Conservation (phyloP, 768 basidiomycete genomes). For the Plicaturopsis crispa region DNA sequence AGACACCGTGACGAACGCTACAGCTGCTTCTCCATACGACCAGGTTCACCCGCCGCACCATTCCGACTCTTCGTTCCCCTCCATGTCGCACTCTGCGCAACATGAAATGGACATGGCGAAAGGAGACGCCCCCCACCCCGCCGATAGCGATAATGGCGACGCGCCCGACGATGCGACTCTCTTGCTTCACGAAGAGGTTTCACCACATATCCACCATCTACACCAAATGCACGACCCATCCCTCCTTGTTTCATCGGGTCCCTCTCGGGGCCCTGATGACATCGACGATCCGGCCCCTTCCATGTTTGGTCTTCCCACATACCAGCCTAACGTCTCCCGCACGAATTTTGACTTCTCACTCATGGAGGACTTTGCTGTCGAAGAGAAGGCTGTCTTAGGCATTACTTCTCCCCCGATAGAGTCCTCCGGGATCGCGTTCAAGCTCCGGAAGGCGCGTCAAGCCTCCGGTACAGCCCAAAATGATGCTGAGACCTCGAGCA, state of each 20-base stretch:
- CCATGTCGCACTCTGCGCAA: conserved; percentile 42
- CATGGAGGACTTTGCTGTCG: conserved; percentile 72
- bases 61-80: conserved; percentile 26
- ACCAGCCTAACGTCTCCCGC: conserved; percentile 52
- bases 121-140: conserved; percentile 18
- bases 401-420: conserved; percentile 36
- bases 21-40: conserved; percentile 26
- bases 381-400: conserved; percentile 62
- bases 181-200: too few species aligned
- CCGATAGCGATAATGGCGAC: conserved; percentile 14
- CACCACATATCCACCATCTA: conserved; percentile 24
- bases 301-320: conserved; percentile 53
- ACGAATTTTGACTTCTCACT: conserved; percentile 63
- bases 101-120: conserved; percentile 35
- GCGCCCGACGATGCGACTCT: conserved; percentile 15
- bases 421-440: conserved; percentile 9
- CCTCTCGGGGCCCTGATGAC: conserved; percentile 14
- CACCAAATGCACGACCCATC: conserved; percentile 41
- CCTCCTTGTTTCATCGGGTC: conserved; percentile 28
- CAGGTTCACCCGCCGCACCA: conserved; percentile 21
- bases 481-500: conserved; percentile 3
- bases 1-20: conserved; percentile 39
- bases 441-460: conserved; percentile 8
- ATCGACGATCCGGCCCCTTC: conserved; percentile 18
- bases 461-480: conserved; percentile 11